Base-by-base conservation (phyloP, 2,329 filamentous ascomycete genomes). In the Scedosporium boydii region DNA sequence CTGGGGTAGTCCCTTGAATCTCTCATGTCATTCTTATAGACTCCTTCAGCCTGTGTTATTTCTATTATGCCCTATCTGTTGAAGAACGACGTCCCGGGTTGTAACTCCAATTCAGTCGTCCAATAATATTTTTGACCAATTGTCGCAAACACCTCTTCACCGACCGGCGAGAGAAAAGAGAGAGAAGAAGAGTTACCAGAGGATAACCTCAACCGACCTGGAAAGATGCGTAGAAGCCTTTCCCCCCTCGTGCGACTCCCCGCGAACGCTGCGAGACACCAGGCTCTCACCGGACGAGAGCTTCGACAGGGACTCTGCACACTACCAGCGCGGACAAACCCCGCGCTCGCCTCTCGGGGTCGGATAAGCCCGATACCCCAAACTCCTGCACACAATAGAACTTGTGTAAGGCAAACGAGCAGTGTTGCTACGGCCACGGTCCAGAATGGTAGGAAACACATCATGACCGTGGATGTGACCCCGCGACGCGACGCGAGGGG, bases 191-290 rank as follows among this genome's bases (percentile, higher is more conserved):
- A 2, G 44, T 12, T 38, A 38, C 34, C 34, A 9, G 34, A 38
- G 46, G 18, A 51, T 51, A 51, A 18, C 4, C 46, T 38, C 34
- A 4, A 38, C 34, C 10, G 23, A 55, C 7, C 18, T 4, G 51
- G 21, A 55, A 27, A 55, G 9, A 60, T 51, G 59, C 59, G 44
- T 51, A 26, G 18, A 9, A 55, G 18, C 12, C 51, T 23, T 23
- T 27, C 59, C n/a, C 59, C 59, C n/a, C 48, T 60, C 41, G 44
- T 34, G 16, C 59, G 59, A 16, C 59, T 60, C 23, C 59, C 23
- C 46, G 59, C 59, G 18, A 55, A 23, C 14, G 59, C 44, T 51
- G 44, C 27, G 29, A 46, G 59, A 26, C 59, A 29, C 26, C 42
- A 27, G 10, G 59, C 26, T 27, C 27, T 34, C 44, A 21, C 38